Evolutionary conservation across 2,329 filamentous ascomycete genomes (phyloP).

Genomic region (Claviceps africana): DNA sequence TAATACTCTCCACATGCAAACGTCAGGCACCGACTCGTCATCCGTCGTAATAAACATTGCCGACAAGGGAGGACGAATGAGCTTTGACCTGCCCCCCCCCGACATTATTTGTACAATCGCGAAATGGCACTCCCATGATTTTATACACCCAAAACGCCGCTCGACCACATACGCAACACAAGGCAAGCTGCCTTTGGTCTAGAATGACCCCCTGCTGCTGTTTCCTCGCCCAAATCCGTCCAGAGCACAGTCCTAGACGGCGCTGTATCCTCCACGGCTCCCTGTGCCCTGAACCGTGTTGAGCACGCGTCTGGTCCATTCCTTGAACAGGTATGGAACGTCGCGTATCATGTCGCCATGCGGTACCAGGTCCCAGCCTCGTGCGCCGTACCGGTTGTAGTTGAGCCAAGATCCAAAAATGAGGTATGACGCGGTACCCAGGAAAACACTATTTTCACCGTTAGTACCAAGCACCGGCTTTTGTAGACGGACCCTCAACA

Average conservation of each 20-base stretch:
- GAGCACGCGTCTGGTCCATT: conserved; percentile 67
- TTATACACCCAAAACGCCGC: conserved; percentile 15
- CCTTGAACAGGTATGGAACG: conserved; percentile 80
- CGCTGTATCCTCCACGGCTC: conserved; percentile 82
- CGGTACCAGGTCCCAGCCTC: conserved; percentile 88
- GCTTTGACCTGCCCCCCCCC: background rate
- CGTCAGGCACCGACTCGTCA: too few relatives aligned
- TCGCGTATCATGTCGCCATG: conserved; percentile 88
- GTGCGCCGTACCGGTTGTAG: conserved; percentile 90
- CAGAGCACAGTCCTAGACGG: conserved; percentile 46
- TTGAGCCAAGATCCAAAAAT: conserved; percentile 99
- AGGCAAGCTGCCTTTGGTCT: background rate
- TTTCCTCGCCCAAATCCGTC: background rate
- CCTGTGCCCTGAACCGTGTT: conserved; percentile 75
- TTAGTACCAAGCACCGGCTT: background rate
- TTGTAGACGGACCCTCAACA: too few relatives aligned
- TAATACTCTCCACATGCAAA: too few relatives aligned
- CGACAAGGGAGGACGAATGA: background rate
- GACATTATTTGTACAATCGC: conserved; percentile 12
- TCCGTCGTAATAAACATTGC: background rate
- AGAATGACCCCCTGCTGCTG: background rate
- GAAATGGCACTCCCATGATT: conserved; percentile 9
- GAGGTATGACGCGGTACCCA: conserved; percentile 74
- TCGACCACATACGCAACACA: background rate
- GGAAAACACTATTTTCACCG: conserved; percentile 51